Percentiles rank a stretch among this genome's conserved stretches.
These are phyloP conservation scores for Moesziomyces parantarcticus DNA, from an alignment of 1,284 basidiomycete species.

Conservation along the genomic window DNA sequence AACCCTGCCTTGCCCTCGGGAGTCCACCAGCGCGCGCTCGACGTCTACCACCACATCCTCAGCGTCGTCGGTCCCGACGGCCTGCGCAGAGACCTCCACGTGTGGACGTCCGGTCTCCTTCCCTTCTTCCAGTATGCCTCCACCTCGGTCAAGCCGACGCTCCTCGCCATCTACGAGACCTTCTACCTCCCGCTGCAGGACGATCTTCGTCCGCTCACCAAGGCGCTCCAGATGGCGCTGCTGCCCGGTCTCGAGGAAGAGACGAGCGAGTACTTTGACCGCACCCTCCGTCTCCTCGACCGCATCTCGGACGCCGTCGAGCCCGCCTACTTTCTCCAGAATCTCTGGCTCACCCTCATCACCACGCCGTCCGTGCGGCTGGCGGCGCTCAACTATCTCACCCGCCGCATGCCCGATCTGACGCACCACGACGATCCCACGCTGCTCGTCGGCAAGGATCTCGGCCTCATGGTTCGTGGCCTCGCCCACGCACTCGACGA, in stretches of 20 bases:
- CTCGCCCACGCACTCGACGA: conserved; percentile 86
- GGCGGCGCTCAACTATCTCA: conserved; percentile 86
- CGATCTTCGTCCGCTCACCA: conserved; percentile 86
- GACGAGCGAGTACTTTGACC: conserved; percentile 80
- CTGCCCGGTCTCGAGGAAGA: conserved; percentile 73
- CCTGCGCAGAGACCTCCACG: conserved; percentile 83
- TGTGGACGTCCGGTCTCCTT: conserved; percentile 96
- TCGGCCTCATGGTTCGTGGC: conserved; percentile 90
- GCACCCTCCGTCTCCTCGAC: conserved; percentile 85
- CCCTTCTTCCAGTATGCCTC: conserved; percentile 99
- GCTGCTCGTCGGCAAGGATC: conserved; percentile 74
- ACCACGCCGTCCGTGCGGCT: conserved; percentile 87
- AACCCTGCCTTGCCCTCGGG: conserved; percentile 96
- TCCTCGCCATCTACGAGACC: conserved; percentile 58
- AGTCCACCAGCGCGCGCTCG: conserved; percentile 93
- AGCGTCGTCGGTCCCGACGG: conserved; percentile 89
- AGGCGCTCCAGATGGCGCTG: conserved; percentile 90
- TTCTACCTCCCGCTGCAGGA: conserved; percentile 84
- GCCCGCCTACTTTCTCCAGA: conserved; percentile 90
- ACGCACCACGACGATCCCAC: conserved; percentile 31
- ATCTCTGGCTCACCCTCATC: conserved; percentile 91
- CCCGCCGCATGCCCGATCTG: conserved; percentile 76
- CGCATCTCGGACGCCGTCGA: conserved; percentile 77
- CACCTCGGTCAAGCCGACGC: conserved; percentile 73
- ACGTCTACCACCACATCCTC: conserved; percentile 93